A percentile compares a stretch with the other conserved stretches of the same genome.
These are phyloP conservation scores for Wickerhamomyces rabaulensis DNA, from an alignment of 805 yeast genomes.

Conservation along the genomic window DNA sequence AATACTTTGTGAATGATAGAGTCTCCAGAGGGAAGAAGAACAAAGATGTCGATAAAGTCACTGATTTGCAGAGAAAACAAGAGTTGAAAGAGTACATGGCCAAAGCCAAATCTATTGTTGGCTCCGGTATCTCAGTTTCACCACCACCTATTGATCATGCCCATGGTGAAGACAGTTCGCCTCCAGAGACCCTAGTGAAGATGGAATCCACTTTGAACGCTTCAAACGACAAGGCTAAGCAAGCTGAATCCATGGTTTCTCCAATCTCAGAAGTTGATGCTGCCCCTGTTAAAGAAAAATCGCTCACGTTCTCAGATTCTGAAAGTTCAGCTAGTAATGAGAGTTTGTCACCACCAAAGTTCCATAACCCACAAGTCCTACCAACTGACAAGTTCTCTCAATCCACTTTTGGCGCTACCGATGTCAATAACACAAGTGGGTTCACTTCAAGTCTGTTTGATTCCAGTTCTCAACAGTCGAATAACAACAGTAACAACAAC, in stretches of 20 bases:
- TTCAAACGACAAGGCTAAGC: not conserved
- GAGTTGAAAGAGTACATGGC: slow-evolving; percentile 20
- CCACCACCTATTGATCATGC: slow-evolving; percentile 3
- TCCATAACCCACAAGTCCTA: slow-evolving; percentile 21
- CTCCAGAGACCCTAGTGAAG: not conserved
- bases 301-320: slow-evolving; percentile 21
- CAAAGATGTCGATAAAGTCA: slow-evolving; percentile 18
- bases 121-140: not conserved
- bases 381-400: slow-evolving; percentile 17
- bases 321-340: slow-evolving; percentile 22
- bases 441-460: slow-evolving; percentile 1
- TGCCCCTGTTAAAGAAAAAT: slow-evolving; percentile 9
- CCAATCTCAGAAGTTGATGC: not conserved
- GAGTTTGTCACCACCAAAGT: slow-evolving; percentile 24
- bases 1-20: slow-evolving; percentile 53
- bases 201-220: slow-evolving; percentile 1
- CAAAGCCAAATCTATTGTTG: slow-evolving; percentile 16
- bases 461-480: not conserved
- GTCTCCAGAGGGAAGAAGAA: slow-evolving; percentile 31
- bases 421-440: not conserved
- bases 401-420: not conserved
- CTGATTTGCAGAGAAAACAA: slow-evolving; percentile 19
- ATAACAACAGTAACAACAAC: not conserved
- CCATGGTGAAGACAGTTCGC: not conserved
- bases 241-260: not conserved